Base-by-base conservation (phyloP, 495 filamentous ascomycete genomes). In the Pseudoneurospora amorphoporcata region DNA sequence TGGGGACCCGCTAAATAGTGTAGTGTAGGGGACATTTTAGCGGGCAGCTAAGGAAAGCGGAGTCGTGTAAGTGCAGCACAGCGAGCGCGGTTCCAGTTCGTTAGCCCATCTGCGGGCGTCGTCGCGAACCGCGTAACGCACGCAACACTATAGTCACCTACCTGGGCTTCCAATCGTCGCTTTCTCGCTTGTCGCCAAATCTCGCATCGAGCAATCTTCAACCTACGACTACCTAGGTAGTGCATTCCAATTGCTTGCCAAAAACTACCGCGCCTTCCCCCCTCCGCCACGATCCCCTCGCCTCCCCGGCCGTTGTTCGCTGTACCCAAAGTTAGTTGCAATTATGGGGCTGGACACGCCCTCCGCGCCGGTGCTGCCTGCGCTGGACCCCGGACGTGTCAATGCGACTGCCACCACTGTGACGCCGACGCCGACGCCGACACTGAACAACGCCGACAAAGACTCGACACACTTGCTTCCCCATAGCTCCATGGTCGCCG, bases 41-140 rank as follows among this genome's bases (percentile, higher is more conserved):
- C 19, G 29, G 5, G 9, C 47, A 32, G 53, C 53, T 61, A 61
- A 12, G 29, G 29, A 47, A 68, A 65, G 29, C 39, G 47, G 37
- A 61, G 23, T 72, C 71, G 68, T 43, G 77, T 73, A 73, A 65
- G 75, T 76, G 74, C 73, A 70, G 45, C 53, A 45, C 74, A 73
- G 61, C 71, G 70, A n/a, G n/a, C n/a, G n/a, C 39, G 69, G 72
- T 43, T 69, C 47, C 45, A 42, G 42, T 40, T 68, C 58, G 75
- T 75, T 75, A 77, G 71, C 73, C 73, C 75, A 78, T 74, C 53
- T 61, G 53, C 53, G 53, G 70, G 74, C 76, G 75, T 76, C 74
- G 78, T 78, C 78, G 79, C 79, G 77, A 75, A 79, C 77, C 78
- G 78, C 79, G 78, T 79, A 78, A 77, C 53, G 68, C 71, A 53